Evolutionary conservation across 768 basidiomycete species (phyloP).

Genomic region (Suillus americanus): DNA sequence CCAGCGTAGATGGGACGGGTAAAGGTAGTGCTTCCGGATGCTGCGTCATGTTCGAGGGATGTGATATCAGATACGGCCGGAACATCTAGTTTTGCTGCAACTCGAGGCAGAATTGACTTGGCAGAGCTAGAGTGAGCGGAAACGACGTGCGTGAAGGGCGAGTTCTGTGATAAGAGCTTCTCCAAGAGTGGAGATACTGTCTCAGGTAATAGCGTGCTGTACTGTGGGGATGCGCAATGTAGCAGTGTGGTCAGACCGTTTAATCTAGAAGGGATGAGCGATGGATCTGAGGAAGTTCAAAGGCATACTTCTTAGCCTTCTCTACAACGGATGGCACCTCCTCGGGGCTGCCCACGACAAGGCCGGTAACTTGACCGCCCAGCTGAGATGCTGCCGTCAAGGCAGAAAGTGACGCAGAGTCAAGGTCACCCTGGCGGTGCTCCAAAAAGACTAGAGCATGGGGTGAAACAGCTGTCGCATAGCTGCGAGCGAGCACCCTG

Average conservation of each 20-base stretch:
- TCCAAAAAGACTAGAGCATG: constrained; percentile 83
- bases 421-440: constrained; percentile 74
- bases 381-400: constrained; percentile 85
- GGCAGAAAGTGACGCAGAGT: constrained; percentile 85
- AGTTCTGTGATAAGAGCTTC: constrained; percentile 60
- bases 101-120: constrained; percentile 90
- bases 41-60: constrained; percentile 63
- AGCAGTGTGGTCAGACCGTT: constrained; percentile 68
- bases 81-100: constrained; percentile 86
- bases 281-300: background rate
- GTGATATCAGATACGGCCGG: constrained; percentile 82
- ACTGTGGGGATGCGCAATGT: constrained; percentile 69
- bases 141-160: constrained; percentile 85
- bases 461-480: constrained; percentile 56
- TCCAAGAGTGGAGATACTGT: constrained; percentile 78
- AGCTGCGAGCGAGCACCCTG: constrained; percentile 35
- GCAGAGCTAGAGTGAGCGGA: constrained; percentile 90
- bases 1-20: constrained; percentile 97
- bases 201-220: constrained; percentile 44
- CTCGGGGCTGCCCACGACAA: constrained; percentile 62
- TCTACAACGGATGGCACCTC: constrained; percentile 67
- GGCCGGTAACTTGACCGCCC: constrained; percentile 71
- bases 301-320: constrained; percentile 75
- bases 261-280: constrained; percentile 42
- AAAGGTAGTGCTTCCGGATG: constrained; percentile 79